Percentiles rank a stretch among this genome's conserved stretches.
These are phyloP conservation scores for Alternaria metachromatica DNA, from an alignment of 2,329 filamentous ascomycete species.

Conservation along the genomic window DNA sequence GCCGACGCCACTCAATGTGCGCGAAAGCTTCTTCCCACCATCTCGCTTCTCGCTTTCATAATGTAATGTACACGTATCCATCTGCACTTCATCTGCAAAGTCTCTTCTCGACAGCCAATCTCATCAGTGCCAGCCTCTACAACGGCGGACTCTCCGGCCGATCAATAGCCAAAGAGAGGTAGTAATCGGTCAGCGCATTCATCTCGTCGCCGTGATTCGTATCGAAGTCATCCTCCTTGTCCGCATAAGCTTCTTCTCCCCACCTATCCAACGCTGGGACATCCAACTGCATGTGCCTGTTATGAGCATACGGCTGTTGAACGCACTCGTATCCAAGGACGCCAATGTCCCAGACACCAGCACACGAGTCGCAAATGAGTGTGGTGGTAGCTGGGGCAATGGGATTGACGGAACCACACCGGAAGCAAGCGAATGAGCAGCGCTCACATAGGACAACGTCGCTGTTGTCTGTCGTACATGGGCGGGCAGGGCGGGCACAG, in stretches of 20 bases:
- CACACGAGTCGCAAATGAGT: conserved; percentile 43
- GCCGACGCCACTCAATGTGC: not conserved
- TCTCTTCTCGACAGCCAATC: not conserved
- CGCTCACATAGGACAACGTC: conserved; percentile 45
- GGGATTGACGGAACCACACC: conserved; percentile 40
- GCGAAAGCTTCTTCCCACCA: not conserved
- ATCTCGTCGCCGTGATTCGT: conserved; percentile 42
- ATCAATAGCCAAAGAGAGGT: conserved; percentile 33
- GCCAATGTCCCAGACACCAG: conserved; percentile 45
- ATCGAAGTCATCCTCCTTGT: conserved; percentile 17
- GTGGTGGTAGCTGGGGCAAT: conserved; percentile 22
- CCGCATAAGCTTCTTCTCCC: conserved; percentile 13
- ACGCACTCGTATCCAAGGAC: conserved; percentile 49
- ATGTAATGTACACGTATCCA: not conserved
- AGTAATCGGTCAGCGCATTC: conserved; percentile 46
- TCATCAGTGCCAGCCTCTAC: not conserved
- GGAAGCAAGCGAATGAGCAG: conserved; percentile 52
- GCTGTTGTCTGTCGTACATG: conserved; percentile 7
- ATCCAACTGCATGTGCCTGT: not conserved
- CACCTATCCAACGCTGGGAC: conserved; percentile 25
- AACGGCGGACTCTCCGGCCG: conserved; percentile 32
- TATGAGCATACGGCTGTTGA: conserved; percentile 14
- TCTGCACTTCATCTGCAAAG: not conserved
- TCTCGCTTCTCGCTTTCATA: not conserved
- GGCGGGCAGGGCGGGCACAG: conserved; percentile 43